Base-by-base conservation (phyloP, 2,329 filamentous ascomycete species). In the Fusarium circinatum region DNA sequence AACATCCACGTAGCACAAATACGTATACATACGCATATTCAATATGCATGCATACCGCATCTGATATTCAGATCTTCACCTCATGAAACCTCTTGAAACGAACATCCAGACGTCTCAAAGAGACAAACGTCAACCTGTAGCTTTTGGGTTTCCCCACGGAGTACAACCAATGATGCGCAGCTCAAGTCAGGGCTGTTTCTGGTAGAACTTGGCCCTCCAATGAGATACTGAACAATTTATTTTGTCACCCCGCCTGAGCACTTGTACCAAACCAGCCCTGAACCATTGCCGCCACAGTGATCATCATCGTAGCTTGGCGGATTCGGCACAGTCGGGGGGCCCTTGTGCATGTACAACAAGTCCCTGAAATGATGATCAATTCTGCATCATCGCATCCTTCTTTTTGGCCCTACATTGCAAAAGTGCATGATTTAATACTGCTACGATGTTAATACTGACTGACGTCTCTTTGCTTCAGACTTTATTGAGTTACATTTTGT, bases 1-100 rank as follows among this genome's bases (percentile, higher is more conserved):
- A 54, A 65, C 30, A 45, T 39, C 48, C 45, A 71, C 57, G 57
- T 36, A 59, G 51, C 45, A 52, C 62, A 52, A 24, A 55, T 47
- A 48, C 65, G 59, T 62, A 62, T 47, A 41, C 57, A 62, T 47
- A 41, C 57, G 45, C 54, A 44, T 28, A 20, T 34, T 20, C 26
- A 32, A 18, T 34, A 34, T 51, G 48, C 48, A 51, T 24, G 48
- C 48, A 52, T 24, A 34, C 34, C 28, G 57, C 42, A 69, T 48
- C 51, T 55, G 24, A 55, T 39, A 36, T 49, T 22, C 38, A 64
- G 51, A 41, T 51, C 32, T 57, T 60, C 41, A 47, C 58, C 36
- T 70, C 13, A 68, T 74, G 71, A 74, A 74, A 74, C 71, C 45
- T 45, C 28, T 54, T 66, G 66, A 71, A 74, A 74, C 67, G 34